Percentiles rank a stretch among this genome's conserved stretches.
phyloP scores from a whole-genome alignment of 805 yeast genomes.

The Lachancea fermentati region DNA sequence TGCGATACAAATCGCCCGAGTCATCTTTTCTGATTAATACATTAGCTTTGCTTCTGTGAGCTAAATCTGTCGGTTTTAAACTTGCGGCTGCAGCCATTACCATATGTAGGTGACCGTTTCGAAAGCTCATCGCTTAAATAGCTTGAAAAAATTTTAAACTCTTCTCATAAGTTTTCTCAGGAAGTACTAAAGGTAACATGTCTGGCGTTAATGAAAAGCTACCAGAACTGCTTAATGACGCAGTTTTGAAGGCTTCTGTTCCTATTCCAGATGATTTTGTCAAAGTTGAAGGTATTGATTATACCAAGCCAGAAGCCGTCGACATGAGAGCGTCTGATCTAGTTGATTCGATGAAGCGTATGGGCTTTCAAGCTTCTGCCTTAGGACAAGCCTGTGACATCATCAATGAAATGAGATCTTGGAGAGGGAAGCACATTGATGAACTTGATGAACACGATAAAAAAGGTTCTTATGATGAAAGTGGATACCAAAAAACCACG shows the following conservation, averaged over 20 bases:
- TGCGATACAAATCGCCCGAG: conserved; percentile 16
- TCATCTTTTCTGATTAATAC: conserved; percentile 18
- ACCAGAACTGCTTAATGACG: conserved; percentile 81
- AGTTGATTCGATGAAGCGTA: conserved; percentile 75
- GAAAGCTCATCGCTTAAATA: conserved; percentile 2
- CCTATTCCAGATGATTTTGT: conserved; percentile 79
- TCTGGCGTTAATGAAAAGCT: conserved; percentile 37
- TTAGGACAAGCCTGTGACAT: conserved; percentile 87
- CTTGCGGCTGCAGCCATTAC: not conserved
- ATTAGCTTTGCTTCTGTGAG: conserved; percentile 27
- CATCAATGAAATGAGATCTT: conserved; percentile 82
- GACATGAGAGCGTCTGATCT: conserved; percentile 77
- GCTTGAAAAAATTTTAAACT: conserved; percentile 2
- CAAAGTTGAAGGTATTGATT: conserved; percentile 84
- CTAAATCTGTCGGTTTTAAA: conserved; percentile 1
- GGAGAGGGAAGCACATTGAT: conserved; percentile 81
- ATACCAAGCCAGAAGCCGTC: conserved; percentile 67
- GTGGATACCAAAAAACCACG: conserved; percentile 78
- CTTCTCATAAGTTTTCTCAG: not conserved
- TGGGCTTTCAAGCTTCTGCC: conserved; percentile 96
- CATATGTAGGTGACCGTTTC: not conserved
- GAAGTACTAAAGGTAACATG: conserved; percentile 17
- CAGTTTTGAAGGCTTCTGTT: conserved; percentile 80
- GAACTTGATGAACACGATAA: conserved; percentile 63
- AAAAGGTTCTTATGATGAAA: conserved; percentile 72